Evolutionary conservation across 2,329 filamentous ascomycete species (phyloP), one percentile per base, ranked within the genome.

Genomic region (Aureobasidium sp.): DNA sequence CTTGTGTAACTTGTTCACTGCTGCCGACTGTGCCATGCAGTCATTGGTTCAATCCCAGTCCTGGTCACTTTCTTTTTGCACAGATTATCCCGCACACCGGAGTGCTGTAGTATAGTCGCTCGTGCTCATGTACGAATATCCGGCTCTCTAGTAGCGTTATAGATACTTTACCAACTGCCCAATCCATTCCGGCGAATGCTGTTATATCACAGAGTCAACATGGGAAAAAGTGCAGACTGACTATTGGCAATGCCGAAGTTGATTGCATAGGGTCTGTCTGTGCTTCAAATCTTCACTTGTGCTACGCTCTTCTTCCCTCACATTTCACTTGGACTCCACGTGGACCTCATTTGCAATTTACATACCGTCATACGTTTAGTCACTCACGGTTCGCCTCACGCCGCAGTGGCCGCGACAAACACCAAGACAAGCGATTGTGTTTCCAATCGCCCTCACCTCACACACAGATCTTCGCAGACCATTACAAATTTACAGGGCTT

Each of bases 11-110:
- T n/a, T 11, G 10, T 10, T 38, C 20, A 33, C 33, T 38, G 11
- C 6, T 38, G 25, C 13, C 23, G 20, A 7, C 36, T 54, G 4
- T 27, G 13, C 33, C 15, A 7, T 25, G 23, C 23, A 23, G 51
- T 54, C 36, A 40, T 54, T 54, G 51, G 33, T 54, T 54, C 51
- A 33, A 54, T 18, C 33, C 51, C 51, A 40, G 33, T 33, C 29
- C 48, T 51, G 48, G 29, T n/a, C 48, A 13, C 10, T 36, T 40
- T 38, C 27, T 40, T 36, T 54, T 54, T 54, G 33, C 33, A 38
- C n/a, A 40, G 33, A 36, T 7, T 36, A 8, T 36, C 33, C 33
- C 13, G 7, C 7, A 36, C 33, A 8, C 33, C 7, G 7, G 33
- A 13, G 7, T 36, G 33, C 33, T 36, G 7, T 7, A 36, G 7